Percentiles rank a stretch among this genome's conserved stretches.
These are phyloP conservation scores for Coccomyxa subellipsoidea DNA, from an alignment of 163 green algal genomes.

Conservation along the genomic window DNA sequence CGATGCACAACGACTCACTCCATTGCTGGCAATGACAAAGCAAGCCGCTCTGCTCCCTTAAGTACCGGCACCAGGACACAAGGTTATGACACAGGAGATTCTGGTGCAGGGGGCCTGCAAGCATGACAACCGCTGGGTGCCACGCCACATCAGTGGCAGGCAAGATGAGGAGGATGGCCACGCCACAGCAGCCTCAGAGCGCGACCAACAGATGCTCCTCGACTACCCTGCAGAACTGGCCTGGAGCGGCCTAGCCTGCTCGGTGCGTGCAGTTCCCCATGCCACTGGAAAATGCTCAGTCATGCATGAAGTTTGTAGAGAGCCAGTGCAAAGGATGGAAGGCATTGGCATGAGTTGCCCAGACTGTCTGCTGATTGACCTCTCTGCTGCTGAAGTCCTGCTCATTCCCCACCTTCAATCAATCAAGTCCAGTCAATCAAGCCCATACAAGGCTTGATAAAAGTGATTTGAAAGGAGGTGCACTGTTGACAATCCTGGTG, in stretches of 20 bases:
- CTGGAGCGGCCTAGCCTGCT: conserved; percentile 6
- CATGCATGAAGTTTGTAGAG: too few relatives aligned
- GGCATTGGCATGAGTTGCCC: too few relatives aligned
- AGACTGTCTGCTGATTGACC: too few relatives aligned
- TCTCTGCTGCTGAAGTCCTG: not conserved
- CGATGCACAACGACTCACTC: too few relatives aligned
- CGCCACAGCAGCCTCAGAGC: not conserved
- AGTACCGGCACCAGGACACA: too few relatives aligned
- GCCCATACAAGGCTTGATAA: too few relatives aligned
- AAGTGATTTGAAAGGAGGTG: too few relatives aligned
- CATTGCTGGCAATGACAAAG: too few relatives aligned
- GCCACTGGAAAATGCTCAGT: too few relatives aligned
- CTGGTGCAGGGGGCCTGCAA: not conserved
- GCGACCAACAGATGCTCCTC: not conserved
- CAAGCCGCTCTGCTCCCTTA: too few relatives aligned
- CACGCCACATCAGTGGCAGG: not conserved
- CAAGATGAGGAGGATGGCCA: not conserved
- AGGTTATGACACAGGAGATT: not conserved
- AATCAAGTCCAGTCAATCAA: not conserved
- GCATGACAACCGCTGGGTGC: not conserved
- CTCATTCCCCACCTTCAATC: not conserved
- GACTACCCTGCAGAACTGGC: conserved; percentile 3
- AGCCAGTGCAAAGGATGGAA: too few relatives aligned
- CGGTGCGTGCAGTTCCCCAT: too few relatives aligned
- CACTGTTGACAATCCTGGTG: not conserved